Evolutionary conservation across 1,139 yeast species (phyloP), one percentile per base, ranked within the genome.

Genomic region (Protomyces macrosporus): DNA sequence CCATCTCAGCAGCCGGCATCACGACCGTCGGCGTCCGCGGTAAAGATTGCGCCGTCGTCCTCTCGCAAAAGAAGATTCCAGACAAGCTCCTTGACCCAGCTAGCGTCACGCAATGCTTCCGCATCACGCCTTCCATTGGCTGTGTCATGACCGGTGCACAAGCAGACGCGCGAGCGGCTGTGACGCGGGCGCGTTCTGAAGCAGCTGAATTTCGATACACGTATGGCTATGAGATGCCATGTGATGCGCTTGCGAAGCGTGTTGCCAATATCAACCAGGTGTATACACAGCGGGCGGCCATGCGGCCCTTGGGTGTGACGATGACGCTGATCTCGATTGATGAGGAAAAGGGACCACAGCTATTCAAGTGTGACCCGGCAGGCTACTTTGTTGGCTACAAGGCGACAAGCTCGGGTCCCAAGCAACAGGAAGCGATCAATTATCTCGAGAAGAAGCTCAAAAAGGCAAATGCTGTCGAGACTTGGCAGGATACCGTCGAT

Each of bases 201-300:
- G 96, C 98, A 35, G 91, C 96, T 14, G 98, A 93, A 74, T 93
- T 90, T 78, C 83, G 90, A 72, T 91, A 93, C 78, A 87, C 88
- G 74, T 89, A 89, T 74, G 98, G 98, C 40, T 93, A 90, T 74
- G 97, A 90, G 73, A 91, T 93, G 90, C 98, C 98, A 1, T 90
- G 90, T 69, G 97, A 90, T 73, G 90, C 88, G 58, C 80, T 93
- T 71, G 90, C 97, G 58, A 93, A 91, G 78, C 83, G 97, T 74
- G 87, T 93, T 87, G 98, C 98, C 66, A 93, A 93, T 74, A 78
- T 90, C 72, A 88, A 96, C 57, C 98, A 93, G 79, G 84, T 93
- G 69, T 93, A 90, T 76, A 93, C 98, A 54, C 98, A 93, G 77
- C 83, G 98, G 74, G 98, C 98, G n/a, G 93, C 93, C 76, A 93